phyloP scores from a whole-genome alignment of 495 filamentous ascomycete genomes.

The Collariella sp. region DNA sequence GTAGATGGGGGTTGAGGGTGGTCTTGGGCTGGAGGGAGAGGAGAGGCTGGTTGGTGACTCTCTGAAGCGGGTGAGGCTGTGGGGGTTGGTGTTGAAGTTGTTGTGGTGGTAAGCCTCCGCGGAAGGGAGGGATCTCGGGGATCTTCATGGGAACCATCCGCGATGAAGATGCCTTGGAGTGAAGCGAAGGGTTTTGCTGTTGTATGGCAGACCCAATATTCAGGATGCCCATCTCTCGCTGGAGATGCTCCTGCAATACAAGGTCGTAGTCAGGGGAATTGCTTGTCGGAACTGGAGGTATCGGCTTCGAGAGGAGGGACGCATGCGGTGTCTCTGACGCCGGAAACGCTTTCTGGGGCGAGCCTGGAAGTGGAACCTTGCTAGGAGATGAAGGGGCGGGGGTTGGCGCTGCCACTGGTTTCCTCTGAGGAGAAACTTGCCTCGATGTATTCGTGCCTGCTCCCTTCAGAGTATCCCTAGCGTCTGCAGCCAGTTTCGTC shows the following conservation, averaged over 20 bases:
- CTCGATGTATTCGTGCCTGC: slow-evolving; percentile 27
- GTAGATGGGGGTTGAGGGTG: neutral
- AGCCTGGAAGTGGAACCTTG: slow-evolving; percentile 54
- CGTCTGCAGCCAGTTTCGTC: slow-evolving; percentile 30
- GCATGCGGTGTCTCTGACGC: slow-evolving; percentile 40
- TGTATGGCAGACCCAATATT: slow-evolving; percentile 25
- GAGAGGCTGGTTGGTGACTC: neutral
- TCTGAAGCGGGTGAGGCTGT: neutral
- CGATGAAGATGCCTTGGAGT: slow-evolving; percentile 22
- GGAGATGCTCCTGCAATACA: slow-evolving; percentile 51
- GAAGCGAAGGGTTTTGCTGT: slow-evolving; percentile 14
- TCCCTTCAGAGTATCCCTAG: slow-evolving; percentile 37
- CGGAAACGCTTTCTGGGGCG: slow-evolving; percentile 35
- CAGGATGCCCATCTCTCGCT: slow-evolving; percentile 50
- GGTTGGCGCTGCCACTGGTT: slow-evolving; percentile 34
- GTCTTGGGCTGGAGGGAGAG: neutral
- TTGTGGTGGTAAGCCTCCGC: slow-evolving; percentile 23
- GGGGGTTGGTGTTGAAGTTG: slow-evolving; percentile 13
- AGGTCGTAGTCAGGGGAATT: slow-evolving; percentile 51
- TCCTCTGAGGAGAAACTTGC: slow-evolving; percentile 52
- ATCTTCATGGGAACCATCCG: slow-evolving; percentile 33
- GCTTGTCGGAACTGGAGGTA: slow-evolving; percentile 20
- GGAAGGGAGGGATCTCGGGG: slow-evolving; percentile 48
- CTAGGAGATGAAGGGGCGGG: slow-evolving; percentile 46
- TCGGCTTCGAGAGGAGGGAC: slow-evolving; percentile 30